These are phyloP conservation scores for Mentha longifolia DNA, from an alignment of 257 asterid species.

Conservation along the genomic window DNA sequence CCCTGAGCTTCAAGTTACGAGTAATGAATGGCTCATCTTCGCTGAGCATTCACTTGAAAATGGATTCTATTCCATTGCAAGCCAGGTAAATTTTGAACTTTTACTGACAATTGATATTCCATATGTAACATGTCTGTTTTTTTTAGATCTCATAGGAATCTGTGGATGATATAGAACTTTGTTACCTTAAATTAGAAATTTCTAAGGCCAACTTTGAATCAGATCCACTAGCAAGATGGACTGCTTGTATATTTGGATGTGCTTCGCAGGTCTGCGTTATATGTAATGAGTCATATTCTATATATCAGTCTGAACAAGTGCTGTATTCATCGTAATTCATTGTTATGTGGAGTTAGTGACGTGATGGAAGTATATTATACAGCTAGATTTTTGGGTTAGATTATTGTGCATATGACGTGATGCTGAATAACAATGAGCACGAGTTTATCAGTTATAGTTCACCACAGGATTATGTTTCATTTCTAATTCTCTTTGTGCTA, in stretches of 20 bases:
- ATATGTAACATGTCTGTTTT: conserved; percentile 3
- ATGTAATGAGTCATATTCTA: conserved; percentile 10
- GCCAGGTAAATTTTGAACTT: conserved; percentile 52
- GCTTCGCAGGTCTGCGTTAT: conserved; percentile 20
- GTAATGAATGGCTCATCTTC: conserved; percentile 71
- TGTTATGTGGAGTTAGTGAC: neutral
- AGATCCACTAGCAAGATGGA: no score
- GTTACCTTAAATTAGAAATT: neutral
- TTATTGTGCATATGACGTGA: conserved; percentile 18
- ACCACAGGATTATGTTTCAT: conserved; percentile 1
- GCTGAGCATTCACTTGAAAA: conserved; percentile 68
- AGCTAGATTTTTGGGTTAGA: conserved; percentile 23
- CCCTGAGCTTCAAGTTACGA: conserved; percentile 61
- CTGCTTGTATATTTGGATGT: no score
- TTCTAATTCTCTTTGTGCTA: conserved; percentile 1
- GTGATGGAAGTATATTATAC: conserved; percentile 5
- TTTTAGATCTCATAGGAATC: conserved; percentile 10
- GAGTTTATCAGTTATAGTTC: neutral
- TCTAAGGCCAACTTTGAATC: conserved; percentile 1
- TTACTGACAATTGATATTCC: conserved; percentile 1
- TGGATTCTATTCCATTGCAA: conserved; percentile 67
- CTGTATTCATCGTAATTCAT: conserved; percentile 13
- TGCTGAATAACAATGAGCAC: neutral
- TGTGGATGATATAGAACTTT: neutral
- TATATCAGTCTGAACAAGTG: conserved; percentile 10